These are phyloP conservation scores for Boletellus emodensis DNA, from an alignment of 768 basidiomycete genomes.

Conservation along the genomic window DNA sequence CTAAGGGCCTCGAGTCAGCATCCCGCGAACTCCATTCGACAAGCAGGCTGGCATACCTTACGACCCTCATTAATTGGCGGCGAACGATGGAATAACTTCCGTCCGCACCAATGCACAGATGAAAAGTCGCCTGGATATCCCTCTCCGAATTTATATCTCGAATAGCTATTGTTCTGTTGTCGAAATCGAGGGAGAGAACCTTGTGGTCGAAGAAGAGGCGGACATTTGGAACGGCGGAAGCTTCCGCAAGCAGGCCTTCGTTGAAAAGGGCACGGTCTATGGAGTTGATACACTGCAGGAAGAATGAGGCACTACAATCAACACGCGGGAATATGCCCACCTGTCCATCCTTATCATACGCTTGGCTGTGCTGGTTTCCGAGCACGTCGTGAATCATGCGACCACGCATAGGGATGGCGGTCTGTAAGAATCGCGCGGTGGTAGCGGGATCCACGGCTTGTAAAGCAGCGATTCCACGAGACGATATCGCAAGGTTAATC, in stretches of 20 bases:
- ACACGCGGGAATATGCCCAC: slow-evolving; percentile 41
- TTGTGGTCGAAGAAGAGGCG: slow-evolving; percentile 78
- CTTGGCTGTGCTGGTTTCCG: slow-evolving; percentile 75
- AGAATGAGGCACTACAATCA: slow-evolving; percentile 11
- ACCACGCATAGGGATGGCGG: slow-evolving; percentile 90
- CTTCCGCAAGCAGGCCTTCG: slow-evolving; percentile 76
- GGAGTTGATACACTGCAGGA: slow-evolving; percentile 82
- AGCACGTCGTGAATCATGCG: slow-evolving; percentile 86
- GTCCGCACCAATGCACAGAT: slow-evolving; percentile 88
- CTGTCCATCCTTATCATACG: slow-evolving; percentile 86
- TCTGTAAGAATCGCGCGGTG: slow-evolving; percentile 66
- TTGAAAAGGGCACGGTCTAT: slow-evolving; percentile 88
- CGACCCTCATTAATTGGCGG: slow-evolving; percentile 91
- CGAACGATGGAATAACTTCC: slow-evolving; percentile 91
- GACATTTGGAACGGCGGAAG: slow-evolving; percentile 58
- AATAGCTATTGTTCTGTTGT: slow-evolving; percentile 52
- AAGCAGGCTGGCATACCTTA: slow-evolving; percentile 55
- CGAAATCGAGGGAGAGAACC: slow-evolving; percentile 73
- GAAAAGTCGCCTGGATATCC: slow-evolving; percentile 52
- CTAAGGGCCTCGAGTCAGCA: slow-evolving; percentile 41
- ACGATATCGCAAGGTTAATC: slow-evolving; percentile 94
- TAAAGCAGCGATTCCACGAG: slow-evolving; percentile 87
- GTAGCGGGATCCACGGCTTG: slow-evolving; percentile 70
- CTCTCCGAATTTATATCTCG: slow-evolving; percentile 42
- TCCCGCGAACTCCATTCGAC: slow-evolving; percentile 5